These are phyloP conservation scores for Medicago lupulina DNA, from an alignment of 306 rosid genomes.

Conservation along the genomic window DNA sequence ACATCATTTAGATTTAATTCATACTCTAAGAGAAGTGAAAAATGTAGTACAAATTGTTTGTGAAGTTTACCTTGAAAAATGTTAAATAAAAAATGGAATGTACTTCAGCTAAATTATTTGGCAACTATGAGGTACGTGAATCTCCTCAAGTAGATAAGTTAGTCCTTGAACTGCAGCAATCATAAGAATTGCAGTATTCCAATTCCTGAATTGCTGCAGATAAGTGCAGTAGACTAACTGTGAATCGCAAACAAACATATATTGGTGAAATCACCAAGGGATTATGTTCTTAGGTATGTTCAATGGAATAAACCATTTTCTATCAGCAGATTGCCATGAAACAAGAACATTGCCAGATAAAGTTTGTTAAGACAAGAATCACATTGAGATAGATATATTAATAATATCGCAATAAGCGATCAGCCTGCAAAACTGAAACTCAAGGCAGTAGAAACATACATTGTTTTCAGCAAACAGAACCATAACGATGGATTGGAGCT, in stretches of 20 bases:
- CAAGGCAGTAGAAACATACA: no score
- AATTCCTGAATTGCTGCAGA: neutral
- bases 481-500: no score
- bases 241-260: neutral
- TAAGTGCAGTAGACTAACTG: neutral
- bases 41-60: neutral
- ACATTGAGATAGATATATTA: no score
- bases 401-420: no score
- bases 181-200: neutral
- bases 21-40: neutral
- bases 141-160: slow-evolving; percentile 5
- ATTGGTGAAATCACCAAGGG: neutral
- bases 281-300: no score
- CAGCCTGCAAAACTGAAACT: no score
- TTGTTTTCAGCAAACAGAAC: no score
- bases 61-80: no score
- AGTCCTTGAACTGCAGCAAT: neutral
- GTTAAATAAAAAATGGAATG: no score
- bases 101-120: neutral
- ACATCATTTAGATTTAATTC: neutral
- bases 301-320: no score
- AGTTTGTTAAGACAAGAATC: no score
- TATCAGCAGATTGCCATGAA: neutral
- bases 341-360: neutral
- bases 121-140: slow-evolving; percentile 13